Base-by-base conservation (phyloP, 345 rosid species). In the Sisymbrium altissimum region DNA sequence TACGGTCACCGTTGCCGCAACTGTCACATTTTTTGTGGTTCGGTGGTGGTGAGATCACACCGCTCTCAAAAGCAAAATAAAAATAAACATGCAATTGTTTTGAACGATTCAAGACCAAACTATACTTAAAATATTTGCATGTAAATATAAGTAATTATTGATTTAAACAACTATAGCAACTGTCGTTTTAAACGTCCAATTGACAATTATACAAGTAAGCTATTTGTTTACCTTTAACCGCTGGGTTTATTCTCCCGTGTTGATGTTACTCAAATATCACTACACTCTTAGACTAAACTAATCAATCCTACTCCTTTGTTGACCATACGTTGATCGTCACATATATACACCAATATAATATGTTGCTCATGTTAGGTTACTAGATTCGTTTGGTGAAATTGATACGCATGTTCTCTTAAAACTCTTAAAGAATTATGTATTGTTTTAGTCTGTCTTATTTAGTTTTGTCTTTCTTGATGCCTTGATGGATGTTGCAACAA, bases 341-440 rank as follows among this genome's bases (percentile, higher is more conserved):
- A 50, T 27, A 38, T 15, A 43, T 27, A 27, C 27, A 46, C 54
- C 35, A 73, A 54, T 64, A 54, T 65, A 46, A 56, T 57, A 66
- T 14, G 40, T 13, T 9, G 66, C 3, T 65, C 71, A 25, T 65
- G 33, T 45, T 23, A 45, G 25, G 52, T 25, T 65, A 36, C 21
- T 66, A 74, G 78, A 74, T 74, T 74, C 72, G 67, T 57, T 74
- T 66, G 78, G 78, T 74, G 72, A 57, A 57, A 65, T 65, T 27
- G 72, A 74, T 74, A 74, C 72, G 72, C 27, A 66, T 66, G 66
- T 27, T 56, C 23, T 44, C 65, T 64, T 18, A 27, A 71, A 39
- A 32, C 12, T 11, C 44, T 33, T 25, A 25, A 44, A 6, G 15
- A 65, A 45, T 17, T 12, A 64, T 55, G 45, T 38, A 18, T 62